Conservation (phyloP, 2,329 filamentous ascomycete species). For the Ophiostoma himal-ulmi region DNA sequence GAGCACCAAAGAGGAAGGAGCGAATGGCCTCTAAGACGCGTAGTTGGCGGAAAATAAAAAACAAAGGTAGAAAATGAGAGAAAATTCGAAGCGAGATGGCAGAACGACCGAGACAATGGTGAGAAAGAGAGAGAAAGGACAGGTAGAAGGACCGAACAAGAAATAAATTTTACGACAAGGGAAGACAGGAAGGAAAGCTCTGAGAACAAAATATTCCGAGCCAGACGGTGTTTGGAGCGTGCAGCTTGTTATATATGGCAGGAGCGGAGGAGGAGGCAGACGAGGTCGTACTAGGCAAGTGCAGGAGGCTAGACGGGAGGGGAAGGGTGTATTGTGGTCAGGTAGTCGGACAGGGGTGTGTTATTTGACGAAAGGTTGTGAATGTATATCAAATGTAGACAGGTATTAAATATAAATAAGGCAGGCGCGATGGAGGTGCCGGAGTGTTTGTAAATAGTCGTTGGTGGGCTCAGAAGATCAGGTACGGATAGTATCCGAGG, state of each 20-base stretch:
- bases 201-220: not conserved
- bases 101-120: not conserved
- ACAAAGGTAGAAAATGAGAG: not conserved
- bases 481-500: not conserved
- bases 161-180: constrained; percentile 11
- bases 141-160: not conserved
- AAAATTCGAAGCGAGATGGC: not conserved
- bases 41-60: constrained; percentile 8
- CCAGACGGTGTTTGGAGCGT: constrained; percentile 14
- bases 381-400: not conserved
- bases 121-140: not conserved
- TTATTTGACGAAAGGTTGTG: not conserved
- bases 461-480: constrained; percentile 1
- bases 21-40: constrained; percentile 9
- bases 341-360: constrained; percentile 4
- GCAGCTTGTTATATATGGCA: constrained; percentile 17
- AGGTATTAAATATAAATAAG: not conserved
- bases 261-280: not conserved
- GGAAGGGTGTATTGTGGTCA: not conserved
- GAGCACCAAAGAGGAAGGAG: constrained; percentile 21
- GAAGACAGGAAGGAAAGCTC: not conserved
- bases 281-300: constrained; percentile 10
- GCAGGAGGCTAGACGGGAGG: not conserved
- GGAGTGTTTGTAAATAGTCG: not conserved
- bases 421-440: not conserved